Base-by-base conservation (phyloP, 768 basidiomycete species). In the Lactarius pseudohatsudake region DNA sequence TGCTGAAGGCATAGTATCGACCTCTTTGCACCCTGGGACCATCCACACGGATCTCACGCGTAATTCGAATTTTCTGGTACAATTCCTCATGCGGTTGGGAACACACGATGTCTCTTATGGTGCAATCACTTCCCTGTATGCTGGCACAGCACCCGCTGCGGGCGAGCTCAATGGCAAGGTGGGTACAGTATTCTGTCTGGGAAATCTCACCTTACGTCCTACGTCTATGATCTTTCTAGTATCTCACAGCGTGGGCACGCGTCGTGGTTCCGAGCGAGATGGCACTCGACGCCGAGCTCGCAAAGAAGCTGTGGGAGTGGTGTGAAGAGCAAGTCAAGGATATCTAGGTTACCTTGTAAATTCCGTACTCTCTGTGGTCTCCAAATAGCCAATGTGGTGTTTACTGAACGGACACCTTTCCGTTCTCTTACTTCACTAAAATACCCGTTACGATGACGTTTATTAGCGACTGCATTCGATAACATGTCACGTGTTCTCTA, bases 1-100 rank as follows among this genome's bases (percentile, higher is more conserved):
- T 2, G 76, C 76, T 22, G 73, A 81, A 64, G 83, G 81, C 10
- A 79, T 84, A 50, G 70, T 82, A 1, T 81, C 82, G 0, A 75
- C 75, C 1, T 73, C 81, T 2, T 57, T 83, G 32, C 78, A 83
- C 62, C 82, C 68, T n/a, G 68, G 68, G 32, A 8, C 15, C n/a
- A 61, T 70, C 57, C 13, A 69, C 13, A 68, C 69, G 28, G 69
- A 70, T 58, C 64, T 70, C 9, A 0, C 43, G 54, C 67, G 69
- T n/a, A 4, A 62, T 38, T 34, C 58, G 5, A 30, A 28, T 40
- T 40, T 22, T 1, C 28, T 69, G 26, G 4, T 41, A 3, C 50
- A 57, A 58, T 36, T 38, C 9, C 0, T 59, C 22, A 22, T 28
- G 28, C 50, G 53, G 34, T 3, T 65, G 26, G 1, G 53, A 13